Percentiles rank a stretch among this genome's conserved stretches.
Conservation (phyloP, 768 basidiomycete genomes). For the Sarcodon aspratus region DNA sequence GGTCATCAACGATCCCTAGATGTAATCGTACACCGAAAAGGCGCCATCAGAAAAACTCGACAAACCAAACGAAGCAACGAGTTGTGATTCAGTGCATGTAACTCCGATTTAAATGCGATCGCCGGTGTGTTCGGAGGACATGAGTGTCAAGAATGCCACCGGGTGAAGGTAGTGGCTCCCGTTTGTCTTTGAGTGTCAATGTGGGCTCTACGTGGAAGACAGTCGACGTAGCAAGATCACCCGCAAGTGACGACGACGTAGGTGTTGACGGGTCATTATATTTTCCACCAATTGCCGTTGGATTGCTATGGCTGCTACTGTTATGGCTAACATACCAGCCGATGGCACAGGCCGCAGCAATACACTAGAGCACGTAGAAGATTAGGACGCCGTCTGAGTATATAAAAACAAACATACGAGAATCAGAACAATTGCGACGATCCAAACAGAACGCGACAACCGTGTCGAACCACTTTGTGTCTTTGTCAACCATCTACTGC, state of each 20-base stretch:
- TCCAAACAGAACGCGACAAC: conserved; percentile 59
- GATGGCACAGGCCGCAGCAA: conserved; percentile 45
- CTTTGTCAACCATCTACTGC: conserved; percentile 58
- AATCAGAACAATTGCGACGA: conserved; percentile 49
- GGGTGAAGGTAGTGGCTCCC: conserved; percentile 6
- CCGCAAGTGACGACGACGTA: conserved; percentile 6
- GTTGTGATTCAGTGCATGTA: no score
- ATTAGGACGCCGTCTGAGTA: background rate
- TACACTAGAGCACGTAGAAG: conserved; percentile 20
- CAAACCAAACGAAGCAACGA: no score
- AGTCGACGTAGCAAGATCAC: conserved; percentile 11
- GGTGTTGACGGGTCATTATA: conserved; percentile 26
- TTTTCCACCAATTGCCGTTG: conserved; percentile 55
- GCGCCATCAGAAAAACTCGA: no score
- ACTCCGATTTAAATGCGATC: no score
- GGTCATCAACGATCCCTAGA: no score
- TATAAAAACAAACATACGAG: conserved; percentile 25
- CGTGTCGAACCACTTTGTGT: conserved; percentile 41
- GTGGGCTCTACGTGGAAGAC: conserved; percentile 47
- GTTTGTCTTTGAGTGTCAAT: conserved; percentile 36
- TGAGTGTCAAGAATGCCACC: no score
- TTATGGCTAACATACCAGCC: conserved; percentile 51
- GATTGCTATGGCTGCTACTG: conserved; percentile 33
- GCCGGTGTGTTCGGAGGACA: no score
- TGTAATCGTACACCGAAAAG: no score